Evolutionary conservation across 768 basidiomycete genomes (phyloP), one percentile per base, ranked within the genome.

Genomic region (Hortiboletus campestris): DNA sequence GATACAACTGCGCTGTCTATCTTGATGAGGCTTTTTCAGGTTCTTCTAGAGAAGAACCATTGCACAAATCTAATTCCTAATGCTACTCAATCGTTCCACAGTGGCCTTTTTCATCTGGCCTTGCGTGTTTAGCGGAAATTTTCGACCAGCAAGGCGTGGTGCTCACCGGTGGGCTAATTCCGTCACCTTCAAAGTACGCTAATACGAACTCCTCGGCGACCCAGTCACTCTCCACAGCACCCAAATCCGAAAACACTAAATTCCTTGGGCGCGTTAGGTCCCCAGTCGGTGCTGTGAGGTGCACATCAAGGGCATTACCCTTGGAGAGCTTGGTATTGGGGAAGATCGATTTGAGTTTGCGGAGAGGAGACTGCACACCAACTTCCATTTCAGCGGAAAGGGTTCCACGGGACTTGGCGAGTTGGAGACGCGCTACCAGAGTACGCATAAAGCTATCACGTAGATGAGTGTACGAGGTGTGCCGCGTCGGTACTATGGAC

Each of bases 401-500:
- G 0, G 74, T 72, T 10, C 79, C 83, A 16, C 76, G 73, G 62
- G 84, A 78, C 45, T 78, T 78, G 45, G 75, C 79, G 11, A 79
- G 67, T 25, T 76, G 72, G 55, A 91, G 73, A 19, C 89, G 83
- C 3, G 77, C 74, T 59, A 84, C 83, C 44, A 94, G 70, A 16
- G 89, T 81, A 42, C 91, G 82, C 69, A 92, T 77, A 61, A 93
- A 93, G 3, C 88, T 91, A 65, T 94, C 91, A 20, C 91, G 82
- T 29, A 94, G 76, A 64, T 94, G 91, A 16, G 82, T 80, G 66
- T 85, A 91, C 8, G 84, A 85, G 0, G 91, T 93, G 35, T 78
- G 79, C 11, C 91, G 81, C 2, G 88, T 89, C 3, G 91, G 91
- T n/a, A 93, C 91, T 91, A 51, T 46, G 34, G 31, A 45, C 20